A percentile compares a stretch with the other conserved stretches of the same genome.
Evolutionary conservation across 176 grass and related monocot species (phyloP).

Genomic region (Poa pratensis): DNA sequence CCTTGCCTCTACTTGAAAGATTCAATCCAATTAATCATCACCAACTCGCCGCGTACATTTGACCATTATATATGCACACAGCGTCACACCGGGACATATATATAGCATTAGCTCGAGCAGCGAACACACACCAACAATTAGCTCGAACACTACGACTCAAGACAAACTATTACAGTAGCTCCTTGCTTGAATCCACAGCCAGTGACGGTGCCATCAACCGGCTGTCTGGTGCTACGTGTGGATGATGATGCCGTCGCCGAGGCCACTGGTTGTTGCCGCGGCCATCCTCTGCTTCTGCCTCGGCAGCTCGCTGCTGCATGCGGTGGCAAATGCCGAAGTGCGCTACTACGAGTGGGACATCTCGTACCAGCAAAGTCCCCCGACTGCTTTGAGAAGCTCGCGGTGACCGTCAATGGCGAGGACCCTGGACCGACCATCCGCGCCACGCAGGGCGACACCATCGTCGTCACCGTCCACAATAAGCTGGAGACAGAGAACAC

Average conservation of each 20-base stretch:
- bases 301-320: background rate
- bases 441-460: constrained; percentile 61
- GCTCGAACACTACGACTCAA: background rate
- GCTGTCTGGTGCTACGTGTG: background rate
- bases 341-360: constrained; percentile 74
- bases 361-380: constrained; percentile 60
- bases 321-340: constrained; percentile 29
- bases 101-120: background rate
- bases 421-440: constrained; percentile 66
- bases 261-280: background rate
- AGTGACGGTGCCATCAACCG: background rate
- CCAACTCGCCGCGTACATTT: background rate
- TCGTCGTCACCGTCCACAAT: constrained; percentile 64
- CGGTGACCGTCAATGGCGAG: constrained; percentile 72
- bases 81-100: background rate
- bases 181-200: constrained; percentile 6
- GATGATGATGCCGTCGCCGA: background rate
- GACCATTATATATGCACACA: too few relatives aligned
- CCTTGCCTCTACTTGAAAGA: background rate
- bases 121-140: background rate
- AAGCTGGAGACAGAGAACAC: constrained; percentile 66
- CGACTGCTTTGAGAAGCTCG: constrained; percentile 71
- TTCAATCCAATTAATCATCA: background rate
- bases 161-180: background rate
- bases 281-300: background rate